Evolutionary conservation across 1,284 basidiomycete species (phyloP).

Genomic region (Bondarzewia mesenterica): DNA sequence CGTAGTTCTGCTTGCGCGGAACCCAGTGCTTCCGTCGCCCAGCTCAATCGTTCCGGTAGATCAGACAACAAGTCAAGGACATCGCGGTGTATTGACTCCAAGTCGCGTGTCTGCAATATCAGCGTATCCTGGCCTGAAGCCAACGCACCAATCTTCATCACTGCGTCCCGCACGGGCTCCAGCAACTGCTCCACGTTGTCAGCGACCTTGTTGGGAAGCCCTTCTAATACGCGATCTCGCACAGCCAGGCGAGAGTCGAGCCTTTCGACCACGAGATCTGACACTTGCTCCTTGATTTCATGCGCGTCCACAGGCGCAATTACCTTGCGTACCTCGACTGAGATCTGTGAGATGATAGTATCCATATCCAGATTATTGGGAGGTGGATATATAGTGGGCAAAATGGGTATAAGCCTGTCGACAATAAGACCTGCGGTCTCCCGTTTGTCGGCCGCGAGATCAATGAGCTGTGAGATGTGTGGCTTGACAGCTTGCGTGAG

Average conservation of each 20-base stretch:
- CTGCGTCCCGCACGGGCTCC: slow-evolving; percentile 35
- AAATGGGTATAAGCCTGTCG: slow-evolving; percentile 58
- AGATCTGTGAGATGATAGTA: slow-evolving; percentile 47
- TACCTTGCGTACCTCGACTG: slow-evolving; percentile 56
- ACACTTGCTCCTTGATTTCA: slow-evolving; percentile 78
- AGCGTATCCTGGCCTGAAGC: slow-evolving; percentile 35
- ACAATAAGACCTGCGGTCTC: slow-evolving; percentile 78
- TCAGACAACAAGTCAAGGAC: slow-evolving; percentile 30
- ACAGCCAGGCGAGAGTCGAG: slow-evolving; percentile 71
- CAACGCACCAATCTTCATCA: slow-evolving; percentile 31
- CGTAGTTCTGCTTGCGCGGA: slow-evolving; percentile 23
- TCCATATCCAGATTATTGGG: slow-evolving; percentile 42
- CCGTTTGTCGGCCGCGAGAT: slow-evolving; percentile 76
- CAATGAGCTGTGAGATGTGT: slow-evolving; percentile 78
- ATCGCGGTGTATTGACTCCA: slow-evolving; percentile 20
- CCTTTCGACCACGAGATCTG: slow-evolving; percentile 76
- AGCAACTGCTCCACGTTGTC: slow-evolving; percentile 44
- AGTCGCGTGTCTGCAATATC: slow-evolving; percentile 27
- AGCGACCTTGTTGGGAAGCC: slow-evolving; percentile 44
- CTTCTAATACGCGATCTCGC: slow-evolving; percentile 60
- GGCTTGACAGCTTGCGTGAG: slow-evolving; percentile 80
- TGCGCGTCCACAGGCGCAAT: slow-evolving; percentile 72
- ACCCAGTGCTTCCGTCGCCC: slow-evolving; percentile 33
- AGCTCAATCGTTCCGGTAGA: slow-evolving; percentile 33
- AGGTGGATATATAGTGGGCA: slow-evolving; percentile 38